These are phyloP conservation scores for Eucalyptus polybractea DNA, from an alignment of 345 rosid genomes.

Conservation along the genomic window DNA sequence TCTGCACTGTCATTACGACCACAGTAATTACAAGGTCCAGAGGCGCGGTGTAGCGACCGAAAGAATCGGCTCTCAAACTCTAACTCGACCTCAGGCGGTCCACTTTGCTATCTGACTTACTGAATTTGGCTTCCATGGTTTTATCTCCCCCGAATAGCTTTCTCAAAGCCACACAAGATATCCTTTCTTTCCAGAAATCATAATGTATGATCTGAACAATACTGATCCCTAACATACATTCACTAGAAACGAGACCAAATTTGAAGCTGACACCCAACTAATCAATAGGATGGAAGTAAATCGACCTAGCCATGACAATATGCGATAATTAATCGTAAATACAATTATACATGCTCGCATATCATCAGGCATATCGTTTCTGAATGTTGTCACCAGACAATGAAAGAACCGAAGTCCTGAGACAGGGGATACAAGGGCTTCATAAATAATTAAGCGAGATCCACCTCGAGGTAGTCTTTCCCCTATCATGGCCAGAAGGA, in stretches of 20 bases:
- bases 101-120: not conserved
- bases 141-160: not conserved
- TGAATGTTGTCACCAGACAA: not conserved
- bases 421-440: not conserved
- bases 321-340: not conserved
- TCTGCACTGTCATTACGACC: not conserved
- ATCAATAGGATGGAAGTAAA: not conserved
- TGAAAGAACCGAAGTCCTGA: not conserved
- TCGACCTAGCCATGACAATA: not conserved
- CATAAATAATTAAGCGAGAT: not conserved
- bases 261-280: not conserved
- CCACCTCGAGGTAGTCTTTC: not conserved
- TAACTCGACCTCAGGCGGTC: not conserved
- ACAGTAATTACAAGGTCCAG: not conserved
- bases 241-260: not conserved
- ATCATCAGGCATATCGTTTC: not conserved
- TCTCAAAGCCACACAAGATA: not conserved
- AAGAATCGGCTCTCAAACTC: not conserved
- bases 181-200: not conserved
- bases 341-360: not conserved
- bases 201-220: not conserved
- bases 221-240: not conserved
- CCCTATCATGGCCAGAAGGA: not conserved
- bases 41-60: not conserved
- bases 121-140: not conserved